These are phyloP conservation scores for Termitomyces sp. DNA, from an alignment of 768 basidiomycete species.

Conservation along the genomic window DNA sequence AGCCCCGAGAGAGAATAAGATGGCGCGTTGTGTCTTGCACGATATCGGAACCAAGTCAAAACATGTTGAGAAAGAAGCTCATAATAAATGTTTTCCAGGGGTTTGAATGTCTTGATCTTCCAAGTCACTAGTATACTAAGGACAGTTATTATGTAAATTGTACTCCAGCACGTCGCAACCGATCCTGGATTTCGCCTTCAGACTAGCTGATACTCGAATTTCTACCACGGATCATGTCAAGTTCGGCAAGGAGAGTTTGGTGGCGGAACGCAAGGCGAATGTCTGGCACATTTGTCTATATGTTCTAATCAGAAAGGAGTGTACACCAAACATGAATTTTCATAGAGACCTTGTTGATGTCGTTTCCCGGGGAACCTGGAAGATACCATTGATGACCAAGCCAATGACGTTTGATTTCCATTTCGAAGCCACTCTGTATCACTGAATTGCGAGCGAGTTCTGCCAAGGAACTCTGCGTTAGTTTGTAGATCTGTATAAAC, in stretches of 20 bases:
- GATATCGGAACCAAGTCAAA: too few relatives aligned
- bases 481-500: conserved; percentile 79
- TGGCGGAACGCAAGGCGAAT: conserved; percentile 88
- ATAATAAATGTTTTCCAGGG: not conserved
- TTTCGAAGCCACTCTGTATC: conserved; percentile 95
- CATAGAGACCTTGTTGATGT: conserved; percentile 81
- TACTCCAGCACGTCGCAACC: not conserved
- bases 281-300: conserved; percentile 94
- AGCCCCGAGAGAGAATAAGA: too few relatives aligned
- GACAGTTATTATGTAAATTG: not conserved
- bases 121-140: not conserved
- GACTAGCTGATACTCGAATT: not conserved
- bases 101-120: not conserved
- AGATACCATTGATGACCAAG: conserved; percentile 91
- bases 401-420: conserved; percentile 96
- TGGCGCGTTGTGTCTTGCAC: too few relatives aligned
- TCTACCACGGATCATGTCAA: conserved; percentile 55
- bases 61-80: not conserved
- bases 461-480: conserved; percentile 90
- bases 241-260: conserved; percentile 81
- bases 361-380: conserved; percentile 89
- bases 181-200: conserved; percentile 9
- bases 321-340: not conserved
- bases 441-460: conserved; percentile 99
- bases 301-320: conserved; percentile 1